Conservation (phyloP, 2,329 filamentous ascomycete species). For the Fusarium sterilihyphosum region DNA sequence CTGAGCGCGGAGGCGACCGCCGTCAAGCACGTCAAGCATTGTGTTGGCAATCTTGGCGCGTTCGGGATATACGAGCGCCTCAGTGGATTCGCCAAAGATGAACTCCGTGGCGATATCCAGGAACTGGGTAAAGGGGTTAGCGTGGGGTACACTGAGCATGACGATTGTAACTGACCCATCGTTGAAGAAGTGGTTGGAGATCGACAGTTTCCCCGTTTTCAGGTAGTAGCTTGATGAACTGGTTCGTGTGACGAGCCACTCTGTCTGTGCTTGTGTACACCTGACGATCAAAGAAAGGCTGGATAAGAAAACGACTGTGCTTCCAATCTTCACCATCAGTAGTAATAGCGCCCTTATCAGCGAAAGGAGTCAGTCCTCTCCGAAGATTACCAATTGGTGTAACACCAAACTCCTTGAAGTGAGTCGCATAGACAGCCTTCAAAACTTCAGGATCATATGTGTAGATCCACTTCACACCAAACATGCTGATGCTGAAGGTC, state of each 20-base stretch:
- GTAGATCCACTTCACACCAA: background rate
- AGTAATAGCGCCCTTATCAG: background rate
- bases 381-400: background rate
- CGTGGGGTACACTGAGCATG: too few species aligned
- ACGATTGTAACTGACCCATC: background rate
- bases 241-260: background rate
- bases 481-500: background rate
- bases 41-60: background rate
- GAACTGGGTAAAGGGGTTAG: background rate
- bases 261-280: background rate
- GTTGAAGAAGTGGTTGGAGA: background rate
- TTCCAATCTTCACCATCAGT: background rate
- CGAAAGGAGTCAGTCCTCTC: background rate
- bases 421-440: background rate
- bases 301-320: background rate
- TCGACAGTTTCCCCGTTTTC: background rate
- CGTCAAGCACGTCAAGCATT: background rate
- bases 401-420: background rate
- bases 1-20: background rate
- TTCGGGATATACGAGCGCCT: background rate
- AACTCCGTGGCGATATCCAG: background rate
- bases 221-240: background rate
- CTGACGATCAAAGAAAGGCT: constrained; percentile 1
- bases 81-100: background rate
- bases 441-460: background rate